These are phyloP conservation scores for Exophiala viscosa DNA, from an alignment of 2,329 filamentous ascomycete species.

Conservation along the genomic window DNA sequence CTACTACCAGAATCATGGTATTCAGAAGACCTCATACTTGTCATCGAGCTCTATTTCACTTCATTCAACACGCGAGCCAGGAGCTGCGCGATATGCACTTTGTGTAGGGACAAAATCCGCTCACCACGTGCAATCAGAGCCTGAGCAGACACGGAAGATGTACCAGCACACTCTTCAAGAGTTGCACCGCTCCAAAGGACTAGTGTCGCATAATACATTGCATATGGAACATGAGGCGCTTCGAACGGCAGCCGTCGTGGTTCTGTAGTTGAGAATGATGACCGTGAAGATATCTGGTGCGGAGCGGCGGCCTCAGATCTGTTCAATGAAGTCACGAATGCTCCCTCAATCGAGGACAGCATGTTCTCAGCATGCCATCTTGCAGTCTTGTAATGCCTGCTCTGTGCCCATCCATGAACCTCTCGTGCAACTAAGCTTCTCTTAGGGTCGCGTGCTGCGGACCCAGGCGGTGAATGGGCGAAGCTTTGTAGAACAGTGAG, in stretches of 20 bases:
- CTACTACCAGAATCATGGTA: too few relatives aligned
- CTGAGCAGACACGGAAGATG: constrained; percentile 1
- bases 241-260: constrained; percentile 9
- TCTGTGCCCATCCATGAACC: constrained; percentile 7
- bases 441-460: constrained; percentile 13
- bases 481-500: constrained; percentile 15
- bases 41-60: constrained; percentile 3
- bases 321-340: neutral
- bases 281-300: neutral
- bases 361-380: constrained; percentile 17
- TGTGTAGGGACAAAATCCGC: constrained; percentile 13
- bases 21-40: too few relatives aligned
- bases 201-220: constrained; percentile 11
- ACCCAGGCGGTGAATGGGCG: constrained; percentile 11
- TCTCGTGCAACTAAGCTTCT: constrained; percentile 7
- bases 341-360: constrained; percentile 4
- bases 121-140: constrained; percentile 10
- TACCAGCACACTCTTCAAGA: neutral
- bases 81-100: constrained; percentile 15
- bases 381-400: constrained; percentile 10
- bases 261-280: constrained; percentile 5
- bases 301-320: neutral
- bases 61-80: constrained; percentile 13
- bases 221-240: constrained; percentile 15
- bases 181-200: constrained; percentile 12